Conservation (phyloP, 1,284 basidiomycete genomes). For the Tremellales sp. region DNA sequence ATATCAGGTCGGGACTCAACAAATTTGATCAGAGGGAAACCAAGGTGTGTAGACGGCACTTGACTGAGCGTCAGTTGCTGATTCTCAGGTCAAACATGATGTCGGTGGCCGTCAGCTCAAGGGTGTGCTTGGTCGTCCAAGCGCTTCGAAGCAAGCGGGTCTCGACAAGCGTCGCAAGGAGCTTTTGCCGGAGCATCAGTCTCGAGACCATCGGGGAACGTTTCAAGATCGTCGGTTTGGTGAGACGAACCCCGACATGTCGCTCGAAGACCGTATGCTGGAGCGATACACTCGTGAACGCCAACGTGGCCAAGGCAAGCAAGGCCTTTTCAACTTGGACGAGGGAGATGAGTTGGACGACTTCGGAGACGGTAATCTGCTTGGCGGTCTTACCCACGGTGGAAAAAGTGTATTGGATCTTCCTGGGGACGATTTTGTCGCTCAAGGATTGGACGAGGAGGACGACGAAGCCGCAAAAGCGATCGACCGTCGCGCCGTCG, state of each 20-base stretch:
- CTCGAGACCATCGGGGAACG: constrained; percentile 74
- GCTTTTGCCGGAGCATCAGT: constrained; percentile 73
- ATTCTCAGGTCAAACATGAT: constrained; percentile 69
- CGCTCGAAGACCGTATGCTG: constrained; percentile 92
- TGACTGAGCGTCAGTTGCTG: neutral
- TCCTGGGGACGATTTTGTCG: constrained; percentile 73
- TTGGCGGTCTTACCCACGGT: constrained; percentile 73
- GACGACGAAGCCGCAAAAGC: constrained; percentile 65
- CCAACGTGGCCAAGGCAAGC: constrained; percentile 60
- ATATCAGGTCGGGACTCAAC: constrained; percentile 81
- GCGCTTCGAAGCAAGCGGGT: constrained; percentile 80
- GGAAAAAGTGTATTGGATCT: constrained; percentile 75
- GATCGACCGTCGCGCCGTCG: constrained; percentile 64
- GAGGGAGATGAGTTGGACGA: constrained; percentile 68
- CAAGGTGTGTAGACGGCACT: constrained; percentile 48
- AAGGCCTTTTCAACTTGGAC: constrained; percentile 76
- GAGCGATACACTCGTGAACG: constrained; percentile 92
- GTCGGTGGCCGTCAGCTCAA: constrained; percentile 82
- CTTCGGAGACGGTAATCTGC: constrained; percentile 36
- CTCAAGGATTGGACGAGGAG: constrained; percentile 66
- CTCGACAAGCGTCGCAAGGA: constrained; percentile 84
- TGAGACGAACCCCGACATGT: constrained; percentile 86
- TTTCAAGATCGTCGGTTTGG: constrained; percentile 94
- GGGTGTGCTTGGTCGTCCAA: constrained; percentile 76
- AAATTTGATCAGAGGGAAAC: constrained; percentile 91